Evolutionary conservation across 331 rosid genomes (phyloP), one percentile per base, ranked within the genome.

Genomic region (Dryas integrifolia): DNA sequence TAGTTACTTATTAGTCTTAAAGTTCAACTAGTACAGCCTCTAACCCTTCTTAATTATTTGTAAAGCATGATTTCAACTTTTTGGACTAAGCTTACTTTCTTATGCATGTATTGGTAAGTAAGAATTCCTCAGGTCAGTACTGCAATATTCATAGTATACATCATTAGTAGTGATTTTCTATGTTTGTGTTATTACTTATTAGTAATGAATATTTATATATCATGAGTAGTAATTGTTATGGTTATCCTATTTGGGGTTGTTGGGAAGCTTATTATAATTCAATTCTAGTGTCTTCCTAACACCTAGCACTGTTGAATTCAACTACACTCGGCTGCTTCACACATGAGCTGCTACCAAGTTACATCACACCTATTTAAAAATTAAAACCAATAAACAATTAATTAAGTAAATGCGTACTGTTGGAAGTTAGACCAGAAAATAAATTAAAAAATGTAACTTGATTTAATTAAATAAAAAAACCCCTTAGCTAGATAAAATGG

Each of bases 241-340:
- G 68, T 82, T 86, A 82, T 80, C 86, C 55, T 60, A 24, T 76
- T 45, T 72, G 21, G 53, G 58, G 58, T 26, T 11, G 72, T 69
- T 62, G 74, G 72, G 65, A 65, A 70, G 59, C 66, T 53, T 53
- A 43, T 79, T 75, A 57, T 24, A 21, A 9, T 24, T 8, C 14
- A 21, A 2, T 81, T 79, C 30, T 43, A 61, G 64, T 81, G 81
- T 77, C 58, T 72, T 77, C 79, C 77, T 75, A 84, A 81, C 84
- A 85, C 69, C 72, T 81, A 79, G 56, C 80, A 74, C 11, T 76
- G 87, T 72, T 83, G 82, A 79, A 83, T 76, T 79, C 53, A 67
- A 70, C 30, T 78, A 70, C 73, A 70, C 30, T 26, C 30, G 30
- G 30, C 2, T 26, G 30, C 30, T 26, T 26, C 2, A 26, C 30